Conservation (phyloP, 2,329 filamentous ascomycete species). For the Thielaviopsis populi region DNA sequence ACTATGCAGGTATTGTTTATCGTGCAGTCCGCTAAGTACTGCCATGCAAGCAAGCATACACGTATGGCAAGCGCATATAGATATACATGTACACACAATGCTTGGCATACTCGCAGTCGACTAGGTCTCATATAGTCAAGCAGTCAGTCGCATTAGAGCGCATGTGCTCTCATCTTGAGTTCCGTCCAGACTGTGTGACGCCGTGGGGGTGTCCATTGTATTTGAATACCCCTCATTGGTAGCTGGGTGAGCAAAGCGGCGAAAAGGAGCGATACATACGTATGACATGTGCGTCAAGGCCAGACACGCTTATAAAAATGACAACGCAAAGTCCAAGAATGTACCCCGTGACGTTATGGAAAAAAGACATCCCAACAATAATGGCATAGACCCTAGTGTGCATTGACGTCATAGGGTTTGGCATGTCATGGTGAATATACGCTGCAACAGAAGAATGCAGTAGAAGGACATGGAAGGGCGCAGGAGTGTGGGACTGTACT, state of each 20-base stretch:
- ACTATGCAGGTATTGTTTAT: no score
- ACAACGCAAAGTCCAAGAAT: background rate
- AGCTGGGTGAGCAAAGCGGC: background rate
- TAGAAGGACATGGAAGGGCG: background rate
- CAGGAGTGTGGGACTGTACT: background rate
- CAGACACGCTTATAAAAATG: no score
- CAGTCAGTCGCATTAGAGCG: no score
- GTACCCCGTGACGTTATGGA: background rate
- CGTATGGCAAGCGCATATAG: no score
- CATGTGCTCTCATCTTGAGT: background rate
- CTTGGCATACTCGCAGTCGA: no score
- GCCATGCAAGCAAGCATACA: no score
- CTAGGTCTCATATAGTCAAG: no score
- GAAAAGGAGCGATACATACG: background rate
- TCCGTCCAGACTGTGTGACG: background rate
- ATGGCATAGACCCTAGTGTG: background rate
- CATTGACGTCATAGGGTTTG: background rate
- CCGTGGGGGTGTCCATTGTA: background rate
- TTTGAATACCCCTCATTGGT: background rate
- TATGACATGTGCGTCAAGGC: background rate
- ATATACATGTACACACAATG: no score
- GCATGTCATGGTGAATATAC: background rate
- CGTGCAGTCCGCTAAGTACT: no score
- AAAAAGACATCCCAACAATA: background rate
- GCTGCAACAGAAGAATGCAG: background rate